Base-by-base conservation (phyloP, 2,329 filamentous ascomycete species). In the Pseudocercospora pini-densiflorae region DNA sequence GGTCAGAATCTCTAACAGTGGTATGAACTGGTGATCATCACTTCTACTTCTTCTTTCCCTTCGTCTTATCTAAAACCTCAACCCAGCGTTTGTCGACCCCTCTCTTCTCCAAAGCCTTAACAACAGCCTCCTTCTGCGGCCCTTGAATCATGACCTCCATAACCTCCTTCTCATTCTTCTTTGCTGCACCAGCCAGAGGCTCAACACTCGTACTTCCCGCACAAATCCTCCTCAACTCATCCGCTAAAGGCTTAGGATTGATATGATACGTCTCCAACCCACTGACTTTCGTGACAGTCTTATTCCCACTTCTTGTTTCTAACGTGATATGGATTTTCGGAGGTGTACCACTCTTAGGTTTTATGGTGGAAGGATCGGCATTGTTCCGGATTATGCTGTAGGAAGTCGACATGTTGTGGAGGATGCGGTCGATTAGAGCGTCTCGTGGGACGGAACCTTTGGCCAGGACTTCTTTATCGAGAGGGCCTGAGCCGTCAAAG, bases 131-230 rank as follows among this genome's bases (percentile, higher is more conserved):
- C 64, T 84, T 85, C 79, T 91, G 89, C 66, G 89, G 88, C 1
- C 89, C 89, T 73, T 91, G 89, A 3, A 91, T 84, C 79, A 90
- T 82, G 21, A 91, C 85, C 75, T 91, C 89, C 85, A 90, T 86
- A 1, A 89, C 80, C 0, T 87, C 87, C 71, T 84, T 86, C 68
- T 88, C 85, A 1, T 85, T 86, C 71, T 88, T 87, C 8, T 88
- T 88, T 67, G 83, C 83, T 19, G 82, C 85, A 3, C 89, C 89
- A 54, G 84, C 83, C 33, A 89, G 79, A 70, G 88, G 86, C 36
- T 87, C 84, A 1, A 90, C 87, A 66, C 87, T 89, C 12, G 88
- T 89, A 64, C 85, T 88, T n/a, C 89, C 88, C 1, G 89, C 89
- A 74, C 89, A 91, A 33, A 86, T 85, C 79, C 89, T 90, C 72